Evolutionary conservation across 2,329 filamentous ascomycete species (phyloP), one percentile per base, ranked within the genome.

Genomic region (Fusarium sulawesiense): DNA sequence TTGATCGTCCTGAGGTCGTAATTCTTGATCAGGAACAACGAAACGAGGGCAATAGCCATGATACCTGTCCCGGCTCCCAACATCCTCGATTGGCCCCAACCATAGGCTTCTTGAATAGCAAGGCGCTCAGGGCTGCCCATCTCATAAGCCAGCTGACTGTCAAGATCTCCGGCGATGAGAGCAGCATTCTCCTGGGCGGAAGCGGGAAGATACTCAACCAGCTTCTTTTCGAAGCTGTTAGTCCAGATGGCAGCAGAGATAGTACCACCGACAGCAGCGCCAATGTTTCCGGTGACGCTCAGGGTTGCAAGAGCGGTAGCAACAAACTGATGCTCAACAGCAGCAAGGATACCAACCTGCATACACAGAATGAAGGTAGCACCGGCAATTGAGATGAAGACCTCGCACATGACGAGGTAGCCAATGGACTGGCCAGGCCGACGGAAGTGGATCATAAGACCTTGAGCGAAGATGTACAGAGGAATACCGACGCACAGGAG

Each of bases 101-200:
- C 83, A 64, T 91, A 91, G 0, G 89, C 85, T 10, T 80, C 75
- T 72, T 89, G 88, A 70, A 91, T 90, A 0, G 83, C 89, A 16
- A 80, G 57, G 3, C 87, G 76, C 13, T 79, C 79, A 0, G 80
- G 76, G 11, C 73, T 81, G 3, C 85, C 86, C 9, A 81, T 70
- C 1, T 80, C 77, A 68, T 87, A 89, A 53, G 76, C 77, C 2
- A 88, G 76, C 67, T 91, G 88, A 10, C 80, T 81, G 2, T 77
- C 78, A 40, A 91, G 69, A 68, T 84, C 83, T 9, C 83, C 82
- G 62, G 89, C 90, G 48, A 91, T 87, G 21, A 76, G 75, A 7
- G 75, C 78, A 1, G 83, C 72, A 54, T 86, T 82, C 25, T 63
- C 64, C 44, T 74, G 53, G 0, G 75, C 77, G 3, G 70, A 66